These are phyloP conservation scores for Geotrichum bryndzae DNA, from an alignment of 1,139 yeast genomes.

Conservation along the genomic window DNA sequence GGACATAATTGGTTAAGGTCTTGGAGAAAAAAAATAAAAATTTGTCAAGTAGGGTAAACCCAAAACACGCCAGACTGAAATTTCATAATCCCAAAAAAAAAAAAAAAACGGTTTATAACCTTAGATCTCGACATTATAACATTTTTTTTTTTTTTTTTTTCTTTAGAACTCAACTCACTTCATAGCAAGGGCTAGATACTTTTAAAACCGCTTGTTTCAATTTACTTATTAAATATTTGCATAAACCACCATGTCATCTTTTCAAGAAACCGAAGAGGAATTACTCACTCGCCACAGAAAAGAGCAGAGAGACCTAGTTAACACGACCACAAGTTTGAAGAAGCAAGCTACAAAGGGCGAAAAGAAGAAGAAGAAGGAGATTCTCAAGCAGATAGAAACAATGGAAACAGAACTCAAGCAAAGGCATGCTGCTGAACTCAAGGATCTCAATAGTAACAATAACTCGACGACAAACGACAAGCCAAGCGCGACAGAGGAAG, in stretches of 20 bases:
- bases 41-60: slow-evolving; percentile 1
- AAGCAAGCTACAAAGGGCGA: slow-evolving; percentile 80
- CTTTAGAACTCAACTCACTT: not conserved
- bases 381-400: slow-evolving; percentile 49
- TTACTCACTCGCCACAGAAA: slow-evolving; percentile 58
- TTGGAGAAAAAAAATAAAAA: not conserved
- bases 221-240: not conserved
- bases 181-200: not conserved
- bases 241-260: not conserved
- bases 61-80: not conserved
- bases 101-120: not conserved
- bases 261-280: slow-evolving; percentile 45
- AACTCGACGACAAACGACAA: not conserved
- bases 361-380: slow-evolving; percentile 50
- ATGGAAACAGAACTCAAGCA: slow-evolving; percentile 51
- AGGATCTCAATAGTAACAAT: slow-evolving; percentile 6
- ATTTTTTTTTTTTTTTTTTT: too few species aligned
- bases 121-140: too few species aligned
- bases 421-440: slow-evolving; percentile 51
- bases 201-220: not conserved
- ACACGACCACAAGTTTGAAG: slow-evolving; percentile 65
- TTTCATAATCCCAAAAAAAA: not conserved
- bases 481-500: slow-evolving; percentile 19
- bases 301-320: slow-evolving; percentile 60
- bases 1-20: slow-evolving; percentile 1